Evolutionary conservation across 108 stramenopile species (phyloP).

Genomic region (Nitzschia palea): DNA sequence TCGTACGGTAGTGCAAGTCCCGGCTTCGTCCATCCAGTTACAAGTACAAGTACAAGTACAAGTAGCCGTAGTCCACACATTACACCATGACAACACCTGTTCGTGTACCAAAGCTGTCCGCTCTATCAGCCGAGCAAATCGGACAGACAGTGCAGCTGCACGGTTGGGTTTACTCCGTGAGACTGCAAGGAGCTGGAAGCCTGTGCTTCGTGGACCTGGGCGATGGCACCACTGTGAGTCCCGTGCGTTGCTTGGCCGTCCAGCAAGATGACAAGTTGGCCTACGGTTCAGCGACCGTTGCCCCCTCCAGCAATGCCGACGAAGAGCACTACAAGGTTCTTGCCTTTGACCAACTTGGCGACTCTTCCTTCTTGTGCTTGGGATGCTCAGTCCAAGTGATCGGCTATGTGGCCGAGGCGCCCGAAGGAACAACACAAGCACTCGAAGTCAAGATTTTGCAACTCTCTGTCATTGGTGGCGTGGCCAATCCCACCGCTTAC

Average conservation of each 20-base stretch:
- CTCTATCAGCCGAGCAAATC: neutral
- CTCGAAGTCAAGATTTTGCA: constrained; percentile 53
- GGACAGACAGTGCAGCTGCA: constrained; percentile 36
- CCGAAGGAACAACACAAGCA: constrained; percentile 59
- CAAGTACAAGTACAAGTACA: too few species aligned
- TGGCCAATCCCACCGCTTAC: constrained; percentile 52
- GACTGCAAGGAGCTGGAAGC: constrained; percentile 58
- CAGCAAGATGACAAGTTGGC: constrained; percentile 5
- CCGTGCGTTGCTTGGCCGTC: constrained; percentile 50
- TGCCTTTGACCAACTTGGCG: constrained; percentile 51
- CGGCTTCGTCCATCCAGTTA: too few species aligned
- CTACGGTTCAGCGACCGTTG: neutral
- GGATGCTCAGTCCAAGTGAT: constrained; percentile 51
- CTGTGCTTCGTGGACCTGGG: constrained; percentile 65
- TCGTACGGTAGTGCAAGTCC: too few species aligned
- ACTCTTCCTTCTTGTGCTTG: constrained; percentile 42
- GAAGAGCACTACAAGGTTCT: constrained; percentile 43
- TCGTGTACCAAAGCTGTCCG: constrained; percentile 14
- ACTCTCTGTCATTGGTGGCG: constrained; percentile 55
- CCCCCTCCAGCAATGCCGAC: too few species aligned
- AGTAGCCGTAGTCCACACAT: too few species aligned
- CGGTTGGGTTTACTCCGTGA: constrained; percentile 62
- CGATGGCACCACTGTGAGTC: constrained; percentile 60
- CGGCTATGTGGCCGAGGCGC: constrained; percentile 58
- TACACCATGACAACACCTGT: neutral